A percentile compares a stretch with the other conserved stretches of the same genome.
phyloP scores from a whole-genome alignment of 31 red algal species.

The Asparagopsis taxiformis region DNA sequence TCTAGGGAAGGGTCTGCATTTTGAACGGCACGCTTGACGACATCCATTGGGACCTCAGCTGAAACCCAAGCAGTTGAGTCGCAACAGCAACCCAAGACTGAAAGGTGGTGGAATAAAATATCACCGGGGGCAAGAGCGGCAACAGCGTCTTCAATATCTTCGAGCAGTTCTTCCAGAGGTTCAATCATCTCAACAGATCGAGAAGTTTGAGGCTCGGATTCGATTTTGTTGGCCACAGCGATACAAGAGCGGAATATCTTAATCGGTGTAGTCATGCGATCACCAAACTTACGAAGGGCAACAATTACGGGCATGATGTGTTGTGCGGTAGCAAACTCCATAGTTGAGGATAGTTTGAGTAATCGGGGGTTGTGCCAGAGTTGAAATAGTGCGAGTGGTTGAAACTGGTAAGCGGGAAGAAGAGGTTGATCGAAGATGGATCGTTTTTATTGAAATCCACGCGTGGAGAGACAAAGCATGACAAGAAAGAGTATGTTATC shows the following conservation, averaged over 20 bases:
- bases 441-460: no score
- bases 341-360: slow-evolving; percentile 7
- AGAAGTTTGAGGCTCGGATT: slow-evolving; percentile 7
- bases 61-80: slow-evolving; percentile 39
- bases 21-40: slow-evolving; percentile 8
- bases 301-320: slow-evolving; percentile 15
- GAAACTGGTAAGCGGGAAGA: background rate
- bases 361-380: background rate
- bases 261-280: slow-evolving; percentile 44
- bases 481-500: no score
- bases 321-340: slow-evolving; percentile 41
- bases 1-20: slow-evolving; percentile 9
- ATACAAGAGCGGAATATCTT: slow-evolving; percentile 16
- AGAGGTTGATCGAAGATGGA: no score
- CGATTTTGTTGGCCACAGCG: slow-evolving; percentile 17
- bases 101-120: slow-evolving; percentile 50
- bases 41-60: slow-evolving; percentile 35
- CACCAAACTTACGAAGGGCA: slow-evolving; percentile 37
- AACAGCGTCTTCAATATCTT: slow-evolving; percentile 35
- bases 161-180: slow-evolving; percentile 31
- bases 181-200: slow-evolving; percentile 5
- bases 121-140: slow-evolving; percentile 33
- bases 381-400: background rate
- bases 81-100: slow-evolving; percentile 13
- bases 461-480: no score